These are phyloP conservation scores for Clarireedia paspali DNA, from an alignment of 2,329 filamentous ascomycete genomes.

Conservation along the genomic window DNA sequence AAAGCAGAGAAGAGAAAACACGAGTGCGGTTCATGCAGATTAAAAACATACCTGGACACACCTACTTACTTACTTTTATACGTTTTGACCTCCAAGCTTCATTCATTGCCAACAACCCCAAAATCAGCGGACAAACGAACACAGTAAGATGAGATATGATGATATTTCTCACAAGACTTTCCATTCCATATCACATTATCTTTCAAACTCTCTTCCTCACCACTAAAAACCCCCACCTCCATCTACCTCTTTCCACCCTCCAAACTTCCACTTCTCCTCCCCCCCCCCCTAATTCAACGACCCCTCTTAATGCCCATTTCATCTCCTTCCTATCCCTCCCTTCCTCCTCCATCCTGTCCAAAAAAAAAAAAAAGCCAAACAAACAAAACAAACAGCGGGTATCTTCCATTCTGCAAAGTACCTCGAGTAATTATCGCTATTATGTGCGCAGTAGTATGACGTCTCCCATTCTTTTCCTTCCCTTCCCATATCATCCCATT, in stretches of 20 bases:
- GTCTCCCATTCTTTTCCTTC: neutral
- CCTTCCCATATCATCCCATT: neutral
- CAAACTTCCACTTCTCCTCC: neutral
- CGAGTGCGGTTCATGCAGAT: too few relatives aligned
- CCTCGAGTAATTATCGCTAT: neutral
- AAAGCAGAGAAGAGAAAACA: too few relatives aligned
- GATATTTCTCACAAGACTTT: too few relatives aligned
- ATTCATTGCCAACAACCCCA: too few relatives aligned
- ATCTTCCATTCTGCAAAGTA: neutral
- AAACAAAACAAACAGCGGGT: neutral
- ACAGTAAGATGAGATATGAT: too few relatives aligned
- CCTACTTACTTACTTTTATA: too few relatives aligned
- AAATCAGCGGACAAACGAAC: too few relatives aligned
- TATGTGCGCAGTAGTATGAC: too few relatives aligned
- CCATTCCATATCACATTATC: neutral
- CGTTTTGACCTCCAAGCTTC: too few relatives aligned
- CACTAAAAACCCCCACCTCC: neutral
- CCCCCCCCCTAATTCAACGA: too few relatives aligned
- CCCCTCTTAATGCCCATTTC: too few relatives aligned
- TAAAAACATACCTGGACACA: too few relatives aligned
- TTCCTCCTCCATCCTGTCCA: neutral
- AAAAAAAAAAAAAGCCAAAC: neutral
- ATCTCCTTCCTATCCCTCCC: neutral
- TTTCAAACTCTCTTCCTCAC: neutral
- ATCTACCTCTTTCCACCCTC: neutral